phyloP scores from a whole-genome alignment of 371 early-diverging fungal species.

The Cokeromyces recurvatus region DNA sequence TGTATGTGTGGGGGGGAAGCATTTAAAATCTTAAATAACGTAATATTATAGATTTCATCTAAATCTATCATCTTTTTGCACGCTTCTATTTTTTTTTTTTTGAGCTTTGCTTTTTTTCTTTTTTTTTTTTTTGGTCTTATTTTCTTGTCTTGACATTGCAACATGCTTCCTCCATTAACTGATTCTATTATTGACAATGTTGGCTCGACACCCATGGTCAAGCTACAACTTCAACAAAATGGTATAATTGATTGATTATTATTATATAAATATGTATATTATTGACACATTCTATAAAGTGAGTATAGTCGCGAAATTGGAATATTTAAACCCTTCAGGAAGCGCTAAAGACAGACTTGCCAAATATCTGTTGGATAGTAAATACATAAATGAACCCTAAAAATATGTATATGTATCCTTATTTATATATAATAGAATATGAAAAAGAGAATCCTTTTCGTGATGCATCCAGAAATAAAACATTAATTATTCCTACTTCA shows the following conservation, averaged over 20 bases:
- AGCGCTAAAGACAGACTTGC: conserved; percentile 78
- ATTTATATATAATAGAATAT: conserved; percentile 7
- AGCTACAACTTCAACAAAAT: conserved; percentile 15
- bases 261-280: no score
- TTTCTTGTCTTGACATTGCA: not conserved
- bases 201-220: conserved; percentile 41
- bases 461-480: conserved; percentile 26
- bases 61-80: no score
- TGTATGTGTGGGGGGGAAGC: no score
- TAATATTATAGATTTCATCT: no score
- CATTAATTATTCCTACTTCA: conserved; percentile 68
- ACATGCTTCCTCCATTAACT: conserved; percentile 36
- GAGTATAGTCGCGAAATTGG: conserved; percentile 66
- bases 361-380: conserved; percentile 46
- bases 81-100: no score
- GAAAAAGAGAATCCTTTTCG: conserved; percentile 18
- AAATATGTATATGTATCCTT: not conserved
- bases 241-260: no score
- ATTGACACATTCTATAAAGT: no score
- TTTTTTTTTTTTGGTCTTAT: not conserved
- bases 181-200: conserved; percentile 21
- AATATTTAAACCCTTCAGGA: conserved; percentile 70
- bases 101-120: no score
- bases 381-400: not conserved
- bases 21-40: no score